Percentiles rank a stretch among this genome's conserved stretches.
Evolutionary conservation across 257 asterid genomes (phyloP).

Genomic region (Solanum habrochaites): DNA sequence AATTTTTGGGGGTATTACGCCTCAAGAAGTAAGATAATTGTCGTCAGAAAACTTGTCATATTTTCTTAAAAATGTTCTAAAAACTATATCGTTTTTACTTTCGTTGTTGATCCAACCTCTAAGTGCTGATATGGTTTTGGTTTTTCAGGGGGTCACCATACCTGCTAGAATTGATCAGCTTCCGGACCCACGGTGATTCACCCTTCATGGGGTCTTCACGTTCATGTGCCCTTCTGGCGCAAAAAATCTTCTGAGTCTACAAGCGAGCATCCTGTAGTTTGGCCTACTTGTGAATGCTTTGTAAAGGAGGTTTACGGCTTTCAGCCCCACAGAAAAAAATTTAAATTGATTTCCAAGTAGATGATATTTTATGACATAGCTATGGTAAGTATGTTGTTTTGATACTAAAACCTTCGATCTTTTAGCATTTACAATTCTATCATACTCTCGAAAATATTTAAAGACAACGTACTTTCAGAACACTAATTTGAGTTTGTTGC

Average conservation of each 20-base stretch:
- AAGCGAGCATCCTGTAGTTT: no score
- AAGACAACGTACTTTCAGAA: no score
- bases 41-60: neutral
- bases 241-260: constrained; percentile 5
- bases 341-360: no score
- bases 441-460: no score
- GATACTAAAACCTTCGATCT: neutral
- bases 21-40: constrained; percentile 37
- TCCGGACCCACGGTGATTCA: constrained; percentile 63
- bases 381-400: no score
- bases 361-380: no score
- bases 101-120: neutral
- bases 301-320: no score
- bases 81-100: neutral
- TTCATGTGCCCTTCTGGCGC: constrained; percentile 73
- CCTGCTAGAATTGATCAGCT: constrained; percentile 71
- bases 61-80: neutral
- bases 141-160: constrained; percentile 47
- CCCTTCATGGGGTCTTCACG: constrained; percentile 67
- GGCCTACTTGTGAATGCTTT: no score
- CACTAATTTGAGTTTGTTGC: no score
- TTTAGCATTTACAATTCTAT: no score
- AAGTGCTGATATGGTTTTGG: neutral
- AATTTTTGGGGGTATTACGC: constrained; percentile 85
- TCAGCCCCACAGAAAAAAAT: no score